Conservation (phyloP, 1,139 yeast genomes). For the Kodamaea sp. region DNA sequence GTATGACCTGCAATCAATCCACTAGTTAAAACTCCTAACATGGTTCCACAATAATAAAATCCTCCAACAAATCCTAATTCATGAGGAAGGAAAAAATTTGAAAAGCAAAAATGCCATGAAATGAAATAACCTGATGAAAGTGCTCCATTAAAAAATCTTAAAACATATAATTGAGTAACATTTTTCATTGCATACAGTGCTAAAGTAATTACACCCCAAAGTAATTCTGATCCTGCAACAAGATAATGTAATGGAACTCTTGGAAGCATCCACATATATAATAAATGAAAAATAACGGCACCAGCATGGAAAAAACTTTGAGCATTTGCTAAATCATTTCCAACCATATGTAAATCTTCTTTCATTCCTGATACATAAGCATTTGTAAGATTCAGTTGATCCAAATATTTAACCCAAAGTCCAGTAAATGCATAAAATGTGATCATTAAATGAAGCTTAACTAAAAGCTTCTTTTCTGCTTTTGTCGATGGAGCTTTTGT, state of each 20-base stretch:
- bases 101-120: slow-evolving; percentile 27
- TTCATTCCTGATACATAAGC: slow-evolving; percentile 66
- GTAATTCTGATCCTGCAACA: slow-evolving; percentile 15
- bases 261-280: slow-evolving; percentile 26
- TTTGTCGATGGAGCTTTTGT: slow-evolving; percentile 47
- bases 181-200: slow-evolving; percentile 46
- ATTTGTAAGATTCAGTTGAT: slow-evolving; percentile 54
- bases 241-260: slow-evolving; percentile 11
- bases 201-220: slow-evolving; percentile 65
- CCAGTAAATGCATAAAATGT: slow-evolving; percentile 57
- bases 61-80: slow-evolving; percentile 39
- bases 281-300: slow-evolving; percentile 51
- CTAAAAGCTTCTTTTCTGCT: slow-evolving; percentile 49
- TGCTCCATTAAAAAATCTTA: slow-evolving; percentile 57
- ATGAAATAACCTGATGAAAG: slow-evolving; percentile 59
- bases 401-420: slow-evolving; percentile 68
- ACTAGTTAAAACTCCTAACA: slow-evolving; percentile 58
- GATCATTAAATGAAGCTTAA: slow-evolving; percentile 59
- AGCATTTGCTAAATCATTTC: slow-evolving; percentile 61
- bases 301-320: slow-evolving; percentile 58
- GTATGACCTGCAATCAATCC: slow-evolving; percentile 48
- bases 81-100: slow-evolving; percentile 56
- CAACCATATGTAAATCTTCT: slow-evolving; percentile 53
- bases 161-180: slow-evolving; percentile 48
- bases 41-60: slow-evolving; percentile 55